Evolutionary conservation across 306 rosid genomes (phyloP), one percentile per base, ranked within the genome.

Genomic region (Rubus parviflorus): DNA sequence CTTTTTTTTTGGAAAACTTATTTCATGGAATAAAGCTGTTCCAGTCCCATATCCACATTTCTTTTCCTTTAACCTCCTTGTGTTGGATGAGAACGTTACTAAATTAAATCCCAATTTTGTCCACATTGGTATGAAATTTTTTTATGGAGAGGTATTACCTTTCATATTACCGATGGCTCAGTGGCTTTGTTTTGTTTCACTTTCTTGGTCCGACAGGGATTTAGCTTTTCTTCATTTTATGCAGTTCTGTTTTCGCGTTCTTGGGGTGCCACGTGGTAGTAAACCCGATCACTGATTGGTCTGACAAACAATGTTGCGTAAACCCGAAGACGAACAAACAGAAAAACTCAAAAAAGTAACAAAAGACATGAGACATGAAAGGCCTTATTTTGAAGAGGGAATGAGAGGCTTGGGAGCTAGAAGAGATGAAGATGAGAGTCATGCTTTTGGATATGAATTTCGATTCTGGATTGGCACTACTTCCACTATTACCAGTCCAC

Each of bases 1-100:
- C 72, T 46, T 73, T 80, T 60, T 78, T 69, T n/a, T 64, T 68
- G 20, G 47, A 45, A 47, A 68, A 73, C 83, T 74, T 82, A 62
- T 79, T 72, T 79, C 47, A 57, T 80, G 85, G 81, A 83, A 77
- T 81, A 83, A 84, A 77, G 75, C 75, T 74, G 47, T 78, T 74
- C 67, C 79, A 65, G 49, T 76, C 68, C 70, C 65, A 77, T 75
- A 48, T 74, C 56, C 35, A 45, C 67, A 56, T 54, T 52, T 61
- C 20, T 38, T 61, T 40, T 10, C 51, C 73, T 62, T 72, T 64
- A 10, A 35, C 16, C 41, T 40, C 52, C 35, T 10, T 2, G n/a
- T 46, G 16, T 4, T 30, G 35, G 35, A 30, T 30, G 23, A 41
- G 35, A 42, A 46, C 40, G 7, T 48, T 57, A 23, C n/a, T 23